These are phyloP conservation scores for Chernovozyma aurita DNA, from an alignment of 1,139 yeast genomes.

Conservation along the genomic window DNA sequence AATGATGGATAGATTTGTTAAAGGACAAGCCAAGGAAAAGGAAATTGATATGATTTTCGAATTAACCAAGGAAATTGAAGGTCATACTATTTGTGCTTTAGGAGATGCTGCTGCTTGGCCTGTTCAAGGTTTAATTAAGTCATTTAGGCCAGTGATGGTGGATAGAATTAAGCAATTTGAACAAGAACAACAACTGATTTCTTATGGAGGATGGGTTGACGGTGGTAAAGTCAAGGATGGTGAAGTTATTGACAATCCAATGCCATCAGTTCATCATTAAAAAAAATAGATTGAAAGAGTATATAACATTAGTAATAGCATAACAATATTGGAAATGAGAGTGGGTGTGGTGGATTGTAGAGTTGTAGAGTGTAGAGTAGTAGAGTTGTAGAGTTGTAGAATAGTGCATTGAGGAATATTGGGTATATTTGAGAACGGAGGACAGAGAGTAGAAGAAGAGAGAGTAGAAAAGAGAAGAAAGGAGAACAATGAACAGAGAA, in stretches of 20 bases:
- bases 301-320: neutral
- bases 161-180: slow-evolving; percentile 55
- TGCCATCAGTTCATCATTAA: slow-evolving; percentile 38
- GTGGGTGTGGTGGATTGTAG: neutral
- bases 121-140: slow-evolving; percentile 76
- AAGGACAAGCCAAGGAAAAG: slow-evolving; percentile 72
- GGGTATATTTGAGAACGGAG: too few relatives aligned
- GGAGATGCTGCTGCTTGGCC: slow-evolving; percentile 97
- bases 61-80: slow-evolving; percentile 80
- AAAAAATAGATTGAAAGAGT: neutral
- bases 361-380: too few relatives aligned
- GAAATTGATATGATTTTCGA: slow-evolving; percentile 83
- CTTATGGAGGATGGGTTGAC: slow-evolving; percentile 77
- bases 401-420: too few relatives aligned
- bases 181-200: slow-evolving; percentile 33
- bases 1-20: slow-evolving; percentile 77
- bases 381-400: too few relatives aligned
- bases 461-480: too few relatives aligned
- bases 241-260: slow-evolving; percentile 58
- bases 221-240: slow-evolving; percentile 63
- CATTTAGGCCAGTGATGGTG: slow-evolving; percentile 77
- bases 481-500: too few relatives aligned
- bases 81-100: slow-evolving; percentile 85
- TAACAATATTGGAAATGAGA: slow-evolving; percentile 1
- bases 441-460: too few relatives aligned